Conservation (phyloP, 768 basidiomycete genomes). For the Coprinopsis marcescibilis region DNA sequence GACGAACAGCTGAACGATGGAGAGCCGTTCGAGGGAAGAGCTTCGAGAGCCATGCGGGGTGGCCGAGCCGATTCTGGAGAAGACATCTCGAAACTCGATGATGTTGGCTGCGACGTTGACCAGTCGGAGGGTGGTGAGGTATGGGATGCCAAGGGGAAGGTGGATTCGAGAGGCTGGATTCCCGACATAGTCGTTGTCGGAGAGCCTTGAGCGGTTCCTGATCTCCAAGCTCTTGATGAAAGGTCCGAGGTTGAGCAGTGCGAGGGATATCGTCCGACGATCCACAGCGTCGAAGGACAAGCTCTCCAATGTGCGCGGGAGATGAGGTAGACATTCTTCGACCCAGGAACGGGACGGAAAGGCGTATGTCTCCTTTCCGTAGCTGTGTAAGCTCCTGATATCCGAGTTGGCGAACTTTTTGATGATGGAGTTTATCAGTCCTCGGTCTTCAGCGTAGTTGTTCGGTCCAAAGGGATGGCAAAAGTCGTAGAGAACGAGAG, state of each 20-base stretch:
- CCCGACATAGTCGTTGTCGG: slow-evolving; percentile 1
- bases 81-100: neutral
- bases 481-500: slow-evolving; percentile 8
- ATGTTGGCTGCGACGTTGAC: slow-evolving; percentile 2
- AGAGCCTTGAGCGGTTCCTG: slow-evolving; percentile 6
- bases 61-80: neutral
- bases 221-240: slow-evolving; percentile 3
- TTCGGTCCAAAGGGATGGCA: slow-evolving; percentile 4
- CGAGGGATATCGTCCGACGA: slow-evolving; percentile 2
- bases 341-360: slow-evolving; percentile 1
- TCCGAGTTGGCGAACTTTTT: neutral
- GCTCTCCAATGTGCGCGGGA: neutral
- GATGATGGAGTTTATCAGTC: slow-evolving; percentile 1
- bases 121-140: neutral
- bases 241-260: neutral
- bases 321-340: neutral
- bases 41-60: neutral
- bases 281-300: slow-evolving; percentile 4
- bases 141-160: neutral
- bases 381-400: slow-evolving; percentile 4
- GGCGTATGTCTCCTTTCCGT: slow-evolving; percentile 7
- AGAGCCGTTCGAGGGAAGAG: neutral
- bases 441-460: neutral
- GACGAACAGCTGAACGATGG: slow-evolving; percentile 4
- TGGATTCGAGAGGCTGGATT: neutral